A percentile compares a stretch with the other conserved stretches of the same genome.
These are phyloP conservation scores for Oleoguttula mirabilis DNA, from an alignment of 495 filamentous ascomycete species.

Conservation along the genomic window DNA sequence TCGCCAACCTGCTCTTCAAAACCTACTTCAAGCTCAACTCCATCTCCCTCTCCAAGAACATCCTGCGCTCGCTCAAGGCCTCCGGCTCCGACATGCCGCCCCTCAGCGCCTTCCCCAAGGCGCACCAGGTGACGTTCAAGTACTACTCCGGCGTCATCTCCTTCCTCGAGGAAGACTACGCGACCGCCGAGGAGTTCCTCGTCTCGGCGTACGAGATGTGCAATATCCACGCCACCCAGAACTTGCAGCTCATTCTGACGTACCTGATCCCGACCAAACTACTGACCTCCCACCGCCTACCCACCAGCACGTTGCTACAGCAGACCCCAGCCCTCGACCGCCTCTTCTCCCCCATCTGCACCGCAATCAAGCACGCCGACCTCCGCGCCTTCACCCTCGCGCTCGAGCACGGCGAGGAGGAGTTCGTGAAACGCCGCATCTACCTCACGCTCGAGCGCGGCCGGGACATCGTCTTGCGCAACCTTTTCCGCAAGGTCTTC, in stretches of 20 bases:
- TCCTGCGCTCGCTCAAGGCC: slow-evolving; percentile 67
- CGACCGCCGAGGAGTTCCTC: slow-evolving; percentile 69
- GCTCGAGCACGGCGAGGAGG: slow-evolving; percentile 63
- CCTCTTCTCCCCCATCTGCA: slow-evolving; percentile 64
- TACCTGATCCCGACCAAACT: slow-evolving; percentile 90
- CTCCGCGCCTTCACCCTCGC: slow-evolving; percentile 76
- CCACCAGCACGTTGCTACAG: slow-evolving; percentile 54
- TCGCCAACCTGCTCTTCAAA: slow-evolving; percentile 87
- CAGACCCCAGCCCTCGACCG: slow-evolving; percentile 64
- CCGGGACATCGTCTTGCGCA: slow-evolving; percentile 79
- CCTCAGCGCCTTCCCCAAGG: slow-evolving; percentile 62
- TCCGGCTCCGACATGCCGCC: slow-evolving; percentile 63
- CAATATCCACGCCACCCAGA: slow-evolving; percentile 52
- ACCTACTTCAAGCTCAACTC: slow-evolving; percentile 94
- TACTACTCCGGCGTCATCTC: slow-evolving; percentile 84
- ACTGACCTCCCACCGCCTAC: slow-evolving; percentile 73
- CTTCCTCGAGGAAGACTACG: slow-evolving; percentile 89
- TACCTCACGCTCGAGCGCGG: slow-evolving; percentile 88
- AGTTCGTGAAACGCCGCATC: slow-evolving; percentile 89
- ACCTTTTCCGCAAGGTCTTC: slow-evolving; percentile 82
- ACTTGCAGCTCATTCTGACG: slow-evolving; percentile 86
- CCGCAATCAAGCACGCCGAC: slow-evolving; percentile 69
- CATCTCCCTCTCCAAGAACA: slow-evolving; percentile 76
- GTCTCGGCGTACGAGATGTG: slow-evolving; percentile 67
- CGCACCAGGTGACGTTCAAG: slow-evolving; percentile 90